A percentile compares a stretch with the other conserved stretches of the same genome.
These are phyloP conservation scores for Yarrowia alimentaria DNA, from an alignment of 805 yeast species.

Conservation along the genomic window DNA sequence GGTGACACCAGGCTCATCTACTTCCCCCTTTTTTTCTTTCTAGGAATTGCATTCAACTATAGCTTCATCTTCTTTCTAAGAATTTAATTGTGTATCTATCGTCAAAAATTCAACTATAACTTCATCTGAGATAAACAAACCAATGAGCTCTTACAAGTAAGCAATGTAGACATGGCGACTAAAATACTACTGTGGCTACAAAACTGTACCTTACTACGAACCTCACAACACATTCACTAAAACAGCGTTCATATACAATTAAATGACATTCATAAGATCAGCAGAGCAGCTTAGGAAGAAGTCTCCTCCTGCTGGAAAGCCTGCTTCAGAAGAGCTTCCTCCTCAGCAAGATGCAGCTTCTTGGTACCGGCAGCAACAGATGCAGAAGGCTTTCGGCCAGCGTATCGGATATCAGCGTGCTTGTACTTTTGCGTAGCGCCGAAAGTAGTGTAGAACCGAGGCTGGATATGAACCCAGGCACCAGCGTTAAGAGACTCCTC, in stretches of 20 bases:
- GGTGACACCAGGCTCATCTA: too few species aligned
- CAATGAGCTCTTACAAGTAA: too few species aligned
- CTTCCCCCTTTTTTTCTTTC: too few species aligned
- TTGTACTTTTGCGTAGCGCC: constrained; percentile 70
- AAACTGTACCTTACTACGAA: too few species aligned
- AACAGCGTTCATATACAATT: constrained; percentile 24
- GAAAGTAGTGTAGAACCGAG: constrained; percentile 77
- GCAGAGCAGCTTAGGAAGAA: constrained; percentile 3
- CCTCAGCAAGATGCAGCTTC: constrained; percentile 83
- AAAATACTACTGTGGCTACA: too few species aligned
- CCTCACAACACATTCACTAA: constrained; percentile 1
- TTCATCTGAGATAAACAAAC: too few species aligned
- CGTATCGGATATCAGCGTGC: constrained; percentile 66
- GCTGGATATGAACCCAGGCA: constrained; percentile 72
- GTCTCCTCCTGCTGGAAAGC: constrained; percentile 48
- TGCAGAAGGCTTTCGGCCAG: constrained; percentile 98
- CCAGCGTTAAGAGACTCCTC: constrained; percentile 99
- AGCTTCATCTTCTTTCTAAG: too few species aligned
- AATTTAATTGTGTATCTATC: too few species aligned
- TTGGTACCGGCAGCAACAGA: constrained; percentile 98
- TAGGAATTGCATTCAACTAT: too few species aligned
- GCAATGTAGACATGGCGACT: too few species aligned
- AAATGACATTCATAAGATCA: constrained; percentile 19
- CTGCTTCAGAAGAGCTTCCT: constrained; percentile 77
- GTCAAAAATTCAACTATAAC: too few species aligned